Conservation (phyloP, 768 basidiomycete species). For the Suillus spraguei region DNA sequence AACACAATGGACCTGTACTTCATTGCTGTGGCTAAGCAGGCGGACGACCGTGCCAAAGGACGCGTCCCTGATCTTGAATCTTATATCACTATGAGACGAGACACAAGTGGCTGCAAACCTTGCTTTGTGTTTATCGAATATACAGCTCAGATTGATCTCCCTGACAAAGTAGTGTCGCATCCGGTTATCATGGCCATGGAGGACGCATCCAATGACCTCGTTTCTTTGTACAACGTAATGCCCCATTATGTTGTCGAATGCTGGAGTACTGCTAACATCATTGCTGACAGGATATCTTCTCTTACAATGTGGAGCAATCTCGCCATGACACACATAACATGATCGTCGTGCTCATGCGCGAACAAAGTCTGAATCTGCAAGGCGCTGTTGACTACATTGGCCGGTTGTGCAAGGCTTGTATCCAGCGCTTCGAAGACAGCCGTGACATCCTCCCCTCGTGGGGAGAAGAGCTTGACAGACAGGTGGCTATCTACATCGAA, state of each 20-base stretch:
- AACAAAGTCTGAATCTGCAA: slow-evolving; percentile 59
- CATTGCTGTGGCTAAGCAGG: slow-evolving; percentile 44
- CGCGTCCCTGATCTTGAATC: slow-evolving; percentile 49
- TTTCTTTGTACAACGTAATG: slow-evolving; percentile 49
- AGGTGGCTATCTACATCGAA: slow-evolving; percentile 58
- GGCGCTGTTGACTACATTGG: slow-evolving; percentile 67
- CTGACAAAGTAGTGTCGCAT: slow-evolving; percentile 55
- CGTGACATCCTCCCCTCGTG: slow-evolving; percentile 57
- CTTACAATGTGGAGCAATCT: slow-evolving; percentile 76
- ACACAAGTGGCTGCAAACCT: slow-evolving; percentile 55
- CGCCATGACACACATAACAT: slow-evolving; percentile 72
- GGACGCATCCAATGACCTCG: slow-evolving; percentile 51
- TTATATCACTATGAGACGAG: slow-evolving; percentile 54
- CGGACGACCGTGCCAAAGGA: slow-evolving; percentile 42
- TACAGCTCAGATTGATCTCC: slow-evolving; percentile 50
- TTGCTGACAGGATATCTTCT: slow-evolving; percentile 62
- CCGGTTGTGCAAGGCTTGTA: slow-evolving; percentile 56
- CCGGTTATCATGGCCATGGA: slow-evolving; percentile 48
- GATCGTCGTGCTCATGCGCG: slow-evolving; percentile 68
- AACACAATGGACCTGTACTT: slow-evolving; percentile 43
- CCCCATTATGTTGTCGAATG: slow-evolving; percentile 7
- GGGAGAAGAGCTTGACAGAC: slow-evolving; percentile 59
- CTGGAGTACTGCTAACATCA: slow-evolving; percentile 9
- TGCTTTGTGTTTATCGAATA: slow-evolving; percentile 59
- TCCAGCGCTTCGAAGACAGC: slow-evolving; percentile 53